Evolutionary conservation across 225 moss, liverwort and hornwort species (phyloP), one percentile per base, ranked within the genome.

Genomic region (Marchantia paleacea): DNA sequence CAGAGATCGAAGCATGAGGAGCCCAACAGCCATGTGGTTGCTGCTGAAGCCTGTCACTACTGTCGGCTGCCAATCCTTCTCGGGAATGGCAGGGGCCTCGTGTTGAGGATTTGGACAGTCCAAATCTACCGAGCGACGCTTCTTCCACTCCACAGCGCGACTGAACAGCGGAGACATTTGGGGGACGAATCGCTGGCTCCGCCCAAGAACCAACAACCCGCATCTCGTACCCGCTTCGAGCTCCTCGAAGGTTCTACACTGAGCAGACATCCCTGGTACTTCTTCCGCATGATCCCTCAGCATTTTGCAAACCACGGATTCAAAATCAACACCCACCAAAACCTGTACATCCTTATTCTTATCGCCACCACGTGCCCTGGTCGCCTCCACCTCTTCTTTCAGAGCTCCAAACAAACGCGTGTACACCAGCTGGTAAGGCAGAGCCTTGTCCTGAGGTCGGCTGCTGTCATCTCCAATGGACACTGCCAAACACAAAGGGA

Each of bases 1-100:
- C 53, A 92, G 13, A 8, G 92, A 92, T n/a, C 89, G 85, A 47
- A 89, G 29, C 78, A 89, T 72, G 16, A 89, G 77, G 69, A 89
- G 74, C 3, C 87, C 89, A 0, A 28, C 76, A 22, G 78, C 68
- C 60, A 89, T 81, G 74, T 89, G 89, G 50, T 89, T 89, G 14
- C 82, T 85, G 63, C 87, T 89, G 30, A 89, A 89, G 1, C 83
- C 89, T 0, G 89, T 89, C 49, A 89, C 89, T 0, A 89, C 31
- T 5, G 89, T 87, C 0, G 89, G 87, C 72, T 31, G 78, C 15
- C 81, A 52, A 39, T 20, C 11, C 72, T 73, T 73, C 58, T 72
- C 72, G 12, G 25, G 58, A 54, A 82, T 9, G 0, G 25, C 8
- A 8, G 80, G 85, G 9, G 72, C 15, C 12, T 60, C 57, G 2